Evolutionary conservation across 2,329 filamentous ascomycete species (phyloP).

Genomic region (Fusarium coicis): DNA sequence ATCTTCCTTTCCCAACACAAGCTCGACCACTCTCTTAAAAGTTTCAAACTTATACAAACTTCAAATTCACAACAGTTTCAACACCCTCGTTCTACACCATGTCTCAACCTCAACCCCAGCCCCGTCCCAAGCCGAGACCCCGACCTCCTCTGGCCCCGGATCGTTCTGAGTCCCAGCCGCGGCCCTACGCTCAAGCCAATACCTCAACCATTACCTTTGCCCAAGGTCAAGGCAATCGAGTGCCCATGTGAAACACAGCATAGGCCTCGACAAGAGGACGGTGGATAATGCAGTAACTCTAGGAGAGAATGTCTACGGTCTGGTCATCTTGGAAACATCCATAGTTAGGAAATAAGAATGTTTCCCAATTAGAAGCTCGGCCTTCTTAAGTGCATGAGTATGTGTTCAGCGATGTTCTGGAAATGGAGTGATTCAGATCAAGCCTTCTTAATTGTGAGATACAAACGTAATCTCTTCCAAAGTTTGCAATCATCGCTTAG

Average conservation of each 20-base stretch:
- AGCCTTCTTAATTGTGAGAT: no score
- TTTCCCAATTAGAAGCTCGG: fast-evolving
- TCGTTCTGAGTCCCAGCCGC: not conserved
- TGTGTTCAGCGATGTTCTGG: no score
- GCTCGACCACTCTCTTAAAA: fast-evolving
- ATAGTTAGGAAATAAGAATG: not conserved
- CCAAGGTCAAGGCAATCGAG: not conserved
- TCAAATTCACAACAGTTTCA: fast-evolving
- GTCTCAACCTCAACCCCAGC: not conserved
- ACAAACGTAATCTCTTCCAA: fast-evolving
- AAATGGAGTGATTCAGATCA: no score
- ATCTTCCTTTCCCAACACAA: no score
- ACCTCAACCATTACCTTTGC: no score
- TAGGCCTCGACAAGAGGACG: fast-evolving
- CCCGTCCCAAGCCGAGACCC: fast-evolving
- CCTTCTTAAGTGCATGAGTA: fast-evolving
- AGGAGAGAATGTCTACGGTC: fast-evolving
- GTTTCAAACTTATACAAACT: fast-evolving
- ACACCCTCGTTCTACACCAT: not conserved
- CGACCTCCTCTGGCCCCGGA: not conserved
- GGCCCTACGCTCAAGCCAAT: no score
- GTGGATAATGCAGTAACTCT: fast-evolving
- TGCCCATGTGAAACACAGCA: fast-evolving
- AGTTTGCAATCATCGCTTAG: fast-evolving
- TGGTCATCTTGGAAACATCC: fast-evolving